These are phyloP conservation scores for Eucalyptus regnans DNA, from an alignment of 345 rosid species.

Conservation along the genomic window DNA sequence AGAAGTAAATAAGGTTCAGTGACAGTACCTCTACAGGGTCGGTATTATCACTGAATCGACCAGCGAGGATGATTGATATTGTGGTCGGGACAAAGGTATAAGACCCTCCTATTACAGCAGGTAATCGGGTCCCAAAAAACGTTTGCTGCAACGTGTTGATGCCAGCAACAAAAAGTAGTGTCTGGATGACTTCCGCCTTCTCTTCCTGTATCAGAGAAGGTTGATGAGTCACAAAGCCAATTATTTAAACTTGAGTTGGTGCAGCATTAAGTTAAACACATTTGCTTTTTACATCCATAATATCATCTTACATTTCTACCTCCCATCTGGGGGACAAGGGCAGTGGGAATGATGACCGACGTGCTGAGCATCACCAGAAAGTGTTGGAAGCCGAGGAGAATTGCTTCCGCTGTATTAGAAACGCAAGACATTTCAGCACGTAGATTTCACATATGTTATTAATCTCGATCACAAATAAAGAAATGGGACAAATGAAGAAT, in stretches of 20 bases:
- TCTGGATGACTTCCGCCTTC: slow-evolving; percentile 95
- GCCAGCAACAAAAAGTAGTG: slow-evolving; percentile 93
- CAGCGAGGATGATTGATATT: slow-evolving; percentile 90
- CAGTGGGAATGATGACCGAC: slow-evolving; percentile 74
- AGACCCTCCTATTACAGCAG: slow-evolving; percentile 93
- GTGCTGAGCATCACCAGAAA: slow-evolving; percentile 97
- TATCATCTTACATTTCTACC: slow-evolving; percentile 79
- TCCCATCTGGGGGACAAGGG: slow-evolving; percentile 99
- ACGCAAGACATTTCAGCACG: background rate
- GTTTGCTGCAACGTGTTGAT: slow-evolving; percentile 84
- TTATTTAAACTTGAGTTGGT: background rate
- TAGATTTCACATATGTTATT: background rate
- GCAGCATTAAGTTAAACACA: background rate
- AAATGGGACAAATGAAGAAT: background rate
- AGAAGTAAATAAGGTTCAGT: background rate
- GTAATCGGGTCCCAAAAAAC: slow-evolving; percentile 77
- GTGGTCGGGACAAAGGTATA: slow-evolving; percentile 92
- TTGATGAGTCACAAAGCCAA: background rate
- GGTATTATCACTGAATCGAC: slow-evolving; percentile 53
- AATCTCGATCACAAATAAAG: background rate
- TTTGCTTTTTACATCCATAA: background rate
- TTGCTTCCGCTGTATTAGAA: slow-evolving; percentile 76
- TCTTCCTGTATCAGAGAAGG: slow-evolving; percentile 44
- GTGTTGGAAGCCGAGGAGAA: slow-evolving; percentile 94
- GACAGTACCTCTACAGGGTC: slow-evolving; percentile 63